Evolutionary conservation across 257 asterid species (phyloP), one percentile per base, ranked within the genome.

Genomic region (Gynochthodes officinalis): DNA sequence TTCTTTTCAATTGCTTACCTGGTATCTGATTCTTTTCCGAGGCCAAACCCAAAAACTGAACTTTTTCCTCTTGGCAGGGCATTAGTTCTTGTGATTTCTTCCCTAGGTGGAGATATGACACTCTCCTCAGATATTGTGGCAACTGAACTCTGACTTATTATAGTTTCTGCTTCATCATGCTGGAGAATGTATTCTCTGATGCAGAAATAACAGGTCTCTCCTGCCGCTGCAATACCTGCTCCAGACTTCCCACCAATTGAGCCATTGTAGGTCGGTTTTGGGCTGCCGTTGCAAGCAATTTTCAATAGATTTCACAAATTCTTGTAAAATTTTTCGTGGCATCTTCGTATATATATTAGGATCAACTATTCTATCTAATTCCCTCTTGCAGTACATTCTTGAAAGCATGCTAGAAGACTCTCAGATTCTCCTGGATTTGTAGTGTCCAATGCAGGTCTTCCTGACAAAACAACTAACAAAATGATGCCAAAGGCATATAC

Each of bases 201-300:
- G 5, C n/a, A 42, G 55, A 39, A 65, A 25, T 0, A 16, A 40
- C n/a, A 65, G 21, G 70, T 21, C 50, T 65, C 21, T 43, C 53
- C 15, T 52, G 74, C 65, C 23, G 53, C 63, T 70, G 46, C 23
- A 67, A 12, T 57, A 61, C 73, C 27, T 25, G 3, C 60, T 67
- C 78, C 21, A 74, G 78, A 18, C 57, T 52, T 67, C 35, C 49
- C 10, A 74, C 77, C 28, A 73, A 71, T 63, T 64, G 37, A 64
- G 72, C 53, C 77, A 73, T 73, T n/a, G 40, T 18, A 53, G 78
- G 78, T 32, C 78, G 78, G 35, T 54, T 13, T 59, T 43, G 15
- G 73, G 67, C 4, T 25, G 32, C 1, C 32, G 27, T 27, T 53
- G 50, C 65, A 70, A 70, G 74, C 74, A 70, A 7, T 54, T 37